A percentile compares a stretch with the other conserved stretches of the same genome.
Conservation (phyloP, 352 stramenopile genomes). For the Detonula confervacea region DNA sequence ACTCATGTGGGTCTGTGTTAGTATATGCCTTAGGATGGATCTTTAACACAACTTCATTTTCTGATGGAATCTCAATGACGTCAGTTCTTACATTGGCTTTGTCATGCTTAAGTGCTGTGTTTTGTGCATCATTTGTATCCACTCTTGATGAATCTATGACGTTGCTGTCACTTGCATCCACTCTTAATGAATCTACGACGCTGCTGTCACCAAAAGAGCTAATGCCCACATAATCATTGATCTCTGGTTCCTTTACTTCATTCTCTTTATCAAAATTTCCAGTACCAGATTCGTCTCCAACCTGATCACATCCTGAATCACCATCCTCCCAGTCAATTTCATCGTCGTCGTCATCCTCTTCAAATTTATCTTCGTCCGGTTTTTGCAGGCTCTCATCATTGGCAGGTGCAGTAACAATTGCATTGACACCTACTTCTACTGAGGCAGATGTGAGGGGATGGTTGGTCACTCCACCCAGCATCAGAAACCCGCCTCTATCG, state of each 20-base stretch:
- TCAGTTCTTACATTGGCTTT: not conserved
- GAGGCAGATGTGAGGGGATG: too few species aligned
- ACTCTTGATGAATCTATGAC: not conserved
- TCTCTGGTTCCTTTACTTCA: not conserved
- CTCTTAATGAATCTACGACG: not conserved
- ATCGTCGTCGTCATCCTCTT: conserved; percentile 51
- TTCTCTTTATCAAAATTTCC: conserved; percentile 6
- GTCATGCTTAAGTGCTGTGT: not conserved
- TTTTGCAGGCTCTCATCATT: too few species aligned
- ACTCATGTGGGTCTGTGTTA: not conserved
- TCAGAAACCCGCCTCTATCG: conserved; percentile 15
- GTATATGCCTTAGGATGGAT: not conserved
- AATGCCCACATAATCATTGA: not conserved
- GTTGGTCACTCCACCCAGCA: not conserved
- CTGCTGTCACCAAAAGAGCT: not conserved
- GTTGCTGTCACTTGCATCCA: not conserved
- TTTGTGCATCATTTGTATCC: not conserved
- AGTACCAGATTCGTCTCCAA: not conserved
- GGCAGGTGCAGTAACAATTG: too few species aligned
- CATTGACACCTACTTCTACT: too few species aligned
- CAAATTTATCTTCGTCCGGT: not conserved
- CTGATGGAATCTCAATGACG: conserved; percentile 34
- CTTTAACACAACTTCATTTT: conserved; percentile 39
- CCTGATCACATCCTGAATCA: conserved; percentile 18
- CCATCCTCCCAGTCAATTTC: conserved; percentile 70